A percentile compares a stretch with the other conserved stretches of the same genome.
These are phyloP conservation scores for Pichia terricola DNA, from an alignment of 1,139 yeast genomes.

Conservation along the genomic window DNA sequence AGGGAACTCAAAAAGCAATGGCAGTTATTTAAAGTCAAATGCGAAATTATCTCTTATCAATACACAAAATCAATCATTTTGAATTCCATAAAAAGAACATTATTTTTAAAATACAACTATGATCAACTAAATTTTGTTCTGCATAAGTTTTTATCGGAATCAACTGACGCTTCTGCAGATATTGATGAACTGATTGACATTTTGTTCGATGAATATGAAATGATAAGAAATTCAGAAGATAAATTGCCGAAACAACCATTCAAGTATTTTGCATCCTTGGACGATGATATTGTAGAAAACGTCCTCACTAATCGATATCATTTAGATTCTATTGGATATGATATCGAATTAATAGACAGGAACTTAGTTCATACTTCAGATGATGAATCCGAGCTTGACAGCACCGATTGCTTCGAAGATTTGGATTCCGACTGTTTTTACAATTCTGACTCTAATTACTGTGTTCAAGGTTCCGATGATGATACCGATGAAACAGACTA, in stretches of 20 bases:
- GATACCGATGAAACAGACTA: neutral
- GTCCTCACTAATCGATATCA: no score
- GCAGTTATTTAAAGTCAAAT: neutral
- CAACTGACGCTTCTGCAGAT: neutral
- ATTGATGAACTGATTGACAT: neutral
- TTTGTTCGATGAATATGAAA: neutral
- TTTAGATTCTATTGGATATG: no score
- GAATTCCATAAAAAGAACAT: neutral
- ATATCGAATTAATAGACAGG: no score
- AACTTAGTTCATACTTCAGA: neutral
- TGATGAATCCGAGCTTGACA: neutral
- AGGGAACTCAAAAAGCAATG: neutral
- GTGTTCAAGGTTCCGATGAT: neutral
- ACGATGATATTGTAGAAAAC: no score
- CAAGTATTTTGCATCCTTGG: no score
- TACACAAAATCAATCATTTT: no score
- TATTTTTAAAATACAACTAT: neutral
- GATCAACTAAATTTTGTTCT: neutral
- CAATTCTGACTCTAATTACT: neutral
- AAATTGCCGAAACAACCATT: neutral
- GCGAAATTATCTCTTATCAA: neutral
- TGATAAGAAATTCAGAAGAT: neutral
- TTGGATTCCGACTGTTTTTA: neutral
- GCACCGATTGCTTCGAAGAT: neutral
- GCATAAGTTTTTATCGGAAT: neutral